Conservation (phyloP, 2,329 filamentous ascomycete species). For the Beauveria sp. region DNA sequence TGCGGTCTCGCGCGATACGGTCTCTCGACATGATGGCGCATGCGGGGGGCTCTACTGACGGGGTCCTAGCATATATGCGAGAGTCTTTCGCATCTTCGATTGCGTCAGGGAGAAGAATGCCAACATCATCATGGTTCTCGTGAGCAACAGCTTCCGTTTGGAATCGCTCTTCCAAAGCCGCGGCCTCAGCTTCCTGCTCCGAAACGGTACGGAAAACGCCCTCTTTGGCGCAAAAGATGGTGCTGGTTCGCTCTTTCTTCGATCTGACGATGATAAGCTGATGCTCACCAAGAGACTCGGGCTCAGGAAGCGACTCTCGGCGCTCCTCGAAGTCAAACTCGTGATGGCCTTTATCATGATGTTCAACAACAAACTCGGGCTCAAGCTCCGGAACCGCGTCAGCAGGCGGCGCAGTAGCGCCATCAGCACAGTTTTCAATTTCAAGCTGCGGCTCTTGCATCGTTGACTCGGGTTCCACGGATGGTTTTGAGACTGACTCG, state of each 20-base stretch:
- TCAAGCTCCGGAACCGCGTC: slow-evolving; percentile 15
- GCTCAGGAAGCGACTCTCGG: slow-evolving; percentile 13
- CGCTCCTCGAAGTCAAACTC: slow-evolving; percentile 10
- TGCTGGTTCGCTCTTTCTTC: slow-evolving; percentile 38
- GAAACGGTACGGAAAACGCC: slow-evolving; percentile 57
- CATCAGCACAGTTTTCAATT: neutral
- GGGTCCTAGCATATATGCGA: slow-evolving; percentile 47
- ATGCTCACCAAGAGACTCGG: slow-evolving; percentile 2
- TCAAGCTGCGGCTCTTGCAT: neutral
- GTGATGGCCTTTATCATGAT: neutral
- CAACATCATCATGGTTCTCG: slow-evolving; percentile 19
- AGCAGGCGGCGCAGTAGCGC: neutral
- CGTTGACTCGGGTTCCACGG: neutral
- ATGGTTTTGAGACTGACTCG: neutral
- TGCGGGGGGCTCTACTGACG: slow-evolving; percentile 55
- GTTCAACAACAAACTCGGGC: slow-evolving; percentile 4
- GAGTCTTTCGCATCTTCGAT: slow-evolving; percentile 26
- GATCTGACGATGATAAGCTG: slow-evolving; percentile 19
- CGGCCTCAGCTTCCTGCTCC: slow-evolving; percentile 44
- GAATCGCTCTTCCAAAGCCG: slow-evolving; percentile 29
- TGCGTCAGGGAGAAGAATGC: slow-evolving; percentile 16
- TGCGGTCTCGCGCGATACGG: slow-evolving; percentile 44
- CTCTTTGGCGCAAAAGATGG: slow-evolving; percentile 53
- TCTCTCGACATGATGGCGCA: slow-evolving; percentile 50
- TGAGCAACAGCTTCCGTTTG: slow-evolving; percentile 20